Percentiles rank a stretch among this genome's conserved stretches.
Conservation (phyloP, 2,329 filamentous ascomycete genomes). For the Paraconiothyrium sp. region DNA sequence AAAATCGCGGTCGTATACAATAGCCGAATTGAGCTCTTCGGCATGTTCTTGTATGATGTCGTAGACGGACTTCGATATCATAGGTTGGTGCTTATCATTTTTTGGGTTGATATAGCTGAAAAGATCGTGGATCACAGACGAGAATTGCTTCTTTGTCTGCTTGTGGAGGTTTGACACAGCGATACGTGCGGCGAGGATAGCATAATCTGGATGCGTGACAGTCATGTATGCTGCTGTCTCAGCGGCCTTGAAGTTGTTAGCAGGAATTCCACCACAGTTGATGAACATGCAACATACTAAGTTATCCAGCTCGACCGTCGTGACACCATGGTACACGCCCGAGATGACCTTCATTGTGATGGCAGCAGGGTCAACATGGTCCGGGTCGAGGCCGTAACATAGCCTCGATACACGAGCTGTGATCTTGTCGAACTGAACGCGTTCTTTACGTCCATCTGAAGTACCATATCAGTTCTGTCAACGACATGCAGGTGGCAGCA, state of each 20-base stretch:
- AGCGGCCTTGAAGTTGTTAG: conserved; percentile 73
- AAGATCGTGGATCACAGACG: conserved; percentile 90
- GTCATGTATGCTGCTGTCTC: conserved; percentile 99
- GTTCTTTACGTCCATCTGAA: conserved; percentile 97
- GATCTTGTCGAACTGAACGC: conserved; percentile 99
- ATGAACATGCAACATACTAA: conserved; percentile 69
- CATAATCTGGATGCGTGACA: conserved; percentile 98
- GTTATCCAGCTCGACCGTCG: conserved; percentile 95
- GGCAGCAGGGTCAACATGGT: conserved; percentile 95
- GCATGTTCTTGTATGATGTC: conserved; percentile 95
- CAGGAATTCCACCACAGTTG: conserved; percentile 14
- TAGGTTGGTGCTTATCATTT: conserved; percentile 83
- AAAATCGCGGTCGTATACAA: conserved; percentile 99
- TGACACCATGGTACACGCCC: conserved; percentile 98
- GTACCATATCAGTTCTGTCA: conserved; percentile 35
- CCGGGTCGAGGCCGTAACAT: conserved; percentile 95
- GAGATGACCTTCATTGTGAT: conserved; percentile 99
- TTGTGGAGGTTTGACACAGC: conserved; percentile 99
- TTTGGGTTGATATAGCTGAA: conserved; percentile 97
- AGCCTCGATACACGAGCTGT: conserved; percentile 96
- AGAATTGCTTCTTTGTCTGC: conserved; percentile 99
- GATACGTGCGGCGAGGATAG: conserved; percentile 96
- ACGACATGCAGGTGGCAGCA: conserved; percentile 31
- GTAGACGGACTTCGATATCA: conserved; percentile 93
- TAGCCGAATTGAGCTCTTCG: conserved; percentile 97